A percentile compares a stretch with the other conserved stretches of the same genome.
Conservation (phyloP, 148 eudicot species). For the Rhododendron simsii region DNA sequence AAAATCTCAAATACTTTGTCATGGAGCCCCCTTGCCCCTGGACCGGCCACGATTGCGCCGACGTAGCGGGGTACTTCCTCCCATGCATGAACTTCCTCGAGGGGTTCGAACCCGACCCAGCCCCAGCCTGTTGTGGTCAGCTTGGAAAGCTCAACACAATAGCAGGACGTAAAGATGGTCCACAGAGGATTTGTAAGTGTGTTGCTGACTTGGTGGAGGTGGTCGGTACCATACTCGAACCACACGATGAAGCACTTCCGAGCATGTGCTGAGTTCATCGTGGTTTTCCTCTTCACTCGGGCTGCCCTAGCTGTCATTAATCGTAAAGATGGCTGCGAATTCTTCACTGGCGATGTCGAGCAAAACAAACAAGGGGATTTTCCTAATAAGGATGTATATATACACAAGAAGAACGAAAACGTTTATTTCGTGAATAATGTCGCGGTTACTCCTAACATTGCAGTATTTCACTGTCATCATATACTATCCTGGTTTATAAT, state of each 20-base stretch:
- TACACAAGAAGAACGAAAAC: no score
- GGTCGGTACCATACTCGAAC: not conserved
- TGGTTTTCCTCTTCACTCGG: not conserved
- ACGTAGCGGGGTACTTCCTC: not conserved
- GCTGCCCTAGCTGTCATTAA: not conserved
- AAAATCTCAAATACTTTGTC: not conserved
- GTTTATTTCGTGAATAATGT: not conserved
- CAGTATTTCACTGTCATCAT: not conserved
- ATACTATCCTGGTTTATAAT: not conserved
- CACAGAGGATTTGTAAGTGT: not conserved
- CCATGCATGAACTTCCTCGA: slow-evolving; percentile 3
- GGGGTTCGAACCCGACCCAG: not conserved
- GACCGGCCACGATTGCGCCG: not conserved
- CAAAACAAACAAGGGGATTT: no score
- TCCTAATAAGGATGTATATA: no score
- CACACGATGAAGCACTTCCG: not conserved
- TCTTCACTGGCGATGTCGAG: not conserved
- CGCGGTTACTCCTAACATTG: not conserved
- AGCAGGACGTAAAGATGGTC: not conserved
- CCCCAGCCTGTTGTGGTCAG: not conserved
- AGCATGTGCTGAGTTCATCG: not conserved
- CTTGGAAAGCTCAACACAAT: not conserved
- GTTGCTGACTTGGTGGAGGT: not conserved
- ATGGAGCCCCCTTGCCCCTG: not conserved
- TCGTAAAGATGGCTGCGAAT: no score